Evolutionary conservation across 306 rosid species (phyloP).

Genomic region (Ormosia semicastrata): DNA sequence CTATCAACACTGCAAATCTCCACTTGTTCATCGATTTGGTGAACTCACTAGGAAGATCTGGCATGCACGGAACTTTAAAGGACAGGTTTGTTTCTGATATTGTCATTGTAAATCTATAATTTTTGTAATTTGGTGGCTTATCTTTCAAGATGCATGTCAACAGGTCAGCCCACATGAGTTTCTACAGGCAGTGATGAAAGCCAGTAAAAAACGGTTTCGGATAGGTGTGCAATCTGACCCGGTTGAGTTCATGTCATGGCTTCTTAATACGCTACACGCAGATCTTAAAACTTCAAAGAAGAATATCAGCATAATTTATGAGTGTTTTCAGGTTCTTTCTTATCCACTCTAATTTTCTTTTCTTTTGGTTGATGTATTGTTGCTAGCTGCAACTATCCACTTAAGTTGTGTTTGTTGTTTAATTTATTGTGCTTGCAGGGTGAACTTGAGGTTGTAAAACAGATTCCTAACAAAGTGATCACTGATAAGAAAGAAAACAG

Average conservation of each 20-base stretch:
- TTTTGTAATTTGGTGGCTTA: slow-evolving; percentile 6
- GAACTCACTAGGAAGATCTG: slow-evolving; percentile 97
- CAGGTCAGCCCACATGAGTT: slow-evolving; percentile 98
- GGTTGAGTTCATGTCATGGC: slow-evolving; percentile 96
- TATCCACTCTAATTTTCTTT: too few relatives aligned
- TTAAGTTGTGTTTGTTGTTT: too few relatives aligned
- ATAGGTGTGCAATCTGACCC: slow-evolving; percentile 94
- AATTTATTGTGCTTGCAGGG: too few relatives aligned
- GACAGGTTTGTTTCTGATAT: slow-evolving; percentile 69
- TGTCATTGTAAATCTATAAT: not conserved
- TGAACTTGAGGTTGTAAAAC: too few relatives aligned
- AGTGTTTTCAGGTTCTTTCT: too few relatives aligned
- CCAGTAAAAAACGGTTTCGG: slow-evolving; percentile 87
- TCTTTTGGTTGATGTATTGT: too few relatives aligned
- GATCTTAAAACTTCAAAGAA: too few relatives aligned
- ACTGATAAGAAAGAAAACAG: too few relatives aligned
- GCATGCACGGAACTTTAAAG: slow-evolving; percentile 95
- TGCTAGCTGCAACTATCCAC: too few relatives aligned
- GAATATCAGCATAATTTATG: too few relatives aligned
- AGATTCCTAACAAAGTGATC: too few relatives aligned
- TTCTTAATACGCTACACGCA: too few relatives aligned
- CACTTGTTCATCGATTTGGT: slow-evolving; percentile 93
- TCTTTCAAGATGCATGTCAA: slow-evolving; percentile 24
- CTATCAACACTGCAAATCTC: slow-evolving; percentile 80
- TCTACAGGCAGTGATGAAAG: slow-evolving; percentile 98